phyloP scores from a whole-genome alignment of 768 basidiomycete species.

The Pleurotus eryngii region DNA sequence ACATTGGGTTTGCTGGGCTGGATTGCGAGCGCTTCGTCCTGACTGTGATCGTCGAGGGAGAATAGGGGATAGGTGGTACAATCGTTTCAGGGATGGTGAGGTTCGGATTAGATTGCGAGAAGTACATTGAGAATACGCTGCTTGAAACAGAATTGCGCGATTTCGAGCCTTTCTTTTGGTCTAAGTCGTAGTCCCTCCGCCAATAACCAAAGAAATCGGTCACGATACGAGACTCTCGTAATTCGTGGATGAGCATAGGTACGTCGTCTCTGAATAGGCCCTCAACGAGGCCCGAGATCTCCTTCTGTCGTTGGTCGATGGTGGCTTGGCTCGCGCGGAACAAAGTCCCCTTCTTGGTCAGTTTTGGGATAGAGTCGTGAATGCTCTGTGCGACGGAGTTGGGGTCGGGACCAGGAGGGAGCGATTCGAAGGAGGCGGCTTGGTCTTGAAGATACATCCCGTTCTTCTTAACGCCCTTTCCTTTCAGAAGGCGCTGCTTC shows the following conservation, averaged over 20 bases:
- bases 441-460: slow-evolving; percentile 66
- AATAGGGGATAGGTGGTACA: background rate
- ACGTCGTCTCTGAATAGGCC: slow-evolving; percentile 57
- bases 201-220: slow-evolving; percentile 80
- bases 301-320: slow-evolving; percentile 58
- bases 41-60: background rate
- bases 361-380: slow-evolving; percentile 60
- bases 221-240: slow-evolving; percentile 53
- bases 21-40: slow-evolving; percentile 4
- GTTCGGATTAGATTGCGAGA: slow-evolving; percentile 40
- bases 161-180: slow-evolving; percentile 33
- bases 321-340: slow-evolving; percentile 71
- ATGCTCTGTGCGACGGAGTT: slow-evolving; percentile 66
- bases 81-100: background rate
- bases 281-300: slow-evolving; percentile 57
- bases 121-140: slow-evolving; percentile 58
- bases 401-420: slow-evolving; percentile 79
- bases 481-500: slow-evolving; percentile 62
- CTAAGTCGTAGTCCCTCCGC: slow-evolving; percentile 67
- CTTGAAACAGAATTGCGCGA: slow-evolving; percentile 44
- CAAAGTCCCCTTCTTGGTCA: slow-evolving; percentile 68
- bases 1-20: slow-evolving; percentile 7
- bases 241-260: slow-evolving; percentile 63
- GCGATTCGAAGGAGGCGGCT: slow-evolving; percentile 82
- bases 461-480: slow-evolving; percentile 75